Conservation (phyloP, 805 yeast species). For the Zygotorulaspora danielsina region DNA sequence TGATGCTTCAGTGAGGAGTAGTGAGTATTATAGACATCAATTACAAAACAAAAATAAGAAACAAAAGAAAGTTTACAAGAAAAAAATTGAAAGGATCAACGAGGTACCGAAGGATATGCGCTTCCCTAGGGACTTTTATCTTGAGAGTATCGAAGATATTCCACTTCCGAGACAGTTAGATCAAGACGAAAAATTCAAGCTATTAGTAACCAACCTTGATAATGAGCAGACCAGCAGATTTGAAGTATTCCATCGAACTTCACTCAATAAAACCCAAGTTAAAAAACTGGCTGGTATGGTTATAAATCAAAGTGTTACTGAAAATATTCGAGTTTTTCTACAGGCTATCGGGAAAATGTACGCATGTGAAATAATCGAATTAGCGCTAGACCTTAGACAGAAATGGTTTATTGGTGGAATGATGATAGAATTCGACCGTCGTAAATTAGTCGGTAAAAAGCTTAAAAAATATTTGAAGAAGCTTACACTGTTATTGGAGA, state of each 20-base stretch:
- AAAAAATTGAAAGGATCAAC: constrained; percentile 15
- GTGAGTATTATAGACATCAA: constrained; percentile 3
- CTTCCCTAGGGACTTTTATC: constrained; percentile 30
- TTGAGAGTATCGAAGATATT: constrained; percentile 10
- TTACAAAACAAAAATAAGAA: background rate
- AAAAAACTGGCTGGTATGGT: constrained; percentile 76
- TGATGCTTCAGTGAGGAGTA: constrained; percentile 1
- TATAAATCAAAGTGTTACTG: constrained; percentile 74
- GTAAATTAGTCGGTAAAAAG: constrained; percentile 38
- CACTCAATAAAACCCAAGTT: constrained; percentile 66
- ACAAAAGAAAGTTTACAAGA: constrained; percentile 2
- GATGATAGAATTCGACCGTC: constrained; percentile 38
- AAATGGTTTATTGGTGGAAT: constrained; percentile 44
- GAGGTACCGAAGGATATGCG: constrained; percentile 25
- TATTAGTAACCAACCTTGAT: constrained; percentile 68
- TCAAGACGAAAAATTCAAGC: constrained; percentile 54
- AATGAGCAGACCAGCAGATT: constrained; percentile 82
- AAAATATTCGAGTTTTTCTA: constrained; percentile 71
- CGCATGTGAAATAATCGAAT: constrained; percentile 84
- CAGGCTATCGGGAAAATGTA: constrained; percentile 86
- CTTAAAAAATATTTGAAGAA: constrained; percentile 38
- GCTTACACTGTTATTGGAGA: constrained; percentile 29
- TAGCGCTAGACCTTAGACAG: constrained; percentile 68
- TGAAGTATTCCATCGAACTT: constrained; percentile 80
- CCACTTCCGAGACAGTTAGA: constrained; percentile 34